These are phyloP conservation scores for Pythium phragmiticola DNA, from an alignment of 352 stramenopile genomes.

Conservation along the genomic window DNA sequence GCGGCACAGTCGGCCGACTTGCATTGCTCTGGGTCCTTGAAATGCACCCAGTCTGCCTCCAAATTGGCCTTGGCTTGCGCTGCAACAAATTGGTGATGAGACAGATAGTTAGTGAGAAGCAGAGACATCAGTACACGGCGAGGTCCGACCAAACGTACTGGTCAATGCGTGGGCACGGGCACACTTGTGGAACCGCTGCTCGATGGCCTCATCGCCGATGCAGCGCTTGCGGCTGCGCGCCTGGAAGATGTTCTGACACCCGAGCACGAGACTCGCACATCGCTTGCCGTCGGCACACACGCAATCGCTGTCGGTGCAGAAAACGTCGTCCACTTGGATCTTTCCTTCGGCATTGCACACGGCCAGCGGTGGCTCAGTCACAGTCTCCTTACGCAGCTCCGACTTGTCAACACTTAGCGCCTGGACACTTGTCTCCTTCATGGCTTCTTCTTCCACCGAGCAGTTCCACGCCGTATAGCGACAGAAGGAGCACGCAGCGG, in stretches of 20 bases:
- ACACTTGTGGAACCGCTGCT: slow-evolving; percentile 53
- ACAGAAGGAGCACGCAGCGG: slow-evolving; percentile 51
- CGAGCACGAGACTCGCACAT: slow-evolving; percentile 67
- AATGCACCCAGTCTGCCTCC: slow-evolving; percentile 65
- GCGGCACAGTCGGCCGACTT: slow-evolving; percentile 60
- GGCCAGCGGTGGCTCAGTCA: slow-evolving; percentile 17
- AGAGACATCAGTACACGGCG: background rate
- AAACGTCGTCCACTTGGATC: slow-evolving; percentile 83
- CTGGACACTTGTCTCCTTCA: slow-evolving; percentile 21
- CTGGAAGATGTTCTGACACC: slow-evolving; percentile 71
- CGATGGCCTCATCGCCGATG: slow-evolving; percentile 45
- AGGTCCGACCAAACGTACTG: slow-evolving; percentile 28
- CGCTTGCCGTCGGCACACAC: slow-evolving; percentile 43
- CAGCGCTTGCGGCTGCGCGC: slow-evolving; percentile 68
- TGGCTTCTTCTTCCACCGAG: slow-evolving; percentile 20
- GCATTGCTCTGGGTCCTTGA: slow-evolving; percentile 54
- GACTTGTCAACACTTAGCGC: background rate
- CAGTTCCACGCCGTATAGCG: slow-evolving; percentile 71
- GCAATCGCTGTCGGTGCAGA: slow-evolving; percentile 67
- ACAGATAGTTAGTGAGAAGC: background rate
- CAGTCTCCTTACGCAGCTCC: slow-evolving; percentile 18
- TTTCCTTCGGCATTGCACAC: slow-evolving; percentile 57
- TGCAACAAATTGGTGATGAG: slow-evolving; percentile 6
- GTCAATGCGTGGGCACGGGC: slow-evolving; percentile 48
- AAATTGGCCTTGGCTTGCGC: slow-evolving; percentile 50